These are phyloP conservation scores for Neoboletus subvelutipes DNA, from an alignment of 768 basidiomycete genomes.

Conservation along the genomic window DNA sequence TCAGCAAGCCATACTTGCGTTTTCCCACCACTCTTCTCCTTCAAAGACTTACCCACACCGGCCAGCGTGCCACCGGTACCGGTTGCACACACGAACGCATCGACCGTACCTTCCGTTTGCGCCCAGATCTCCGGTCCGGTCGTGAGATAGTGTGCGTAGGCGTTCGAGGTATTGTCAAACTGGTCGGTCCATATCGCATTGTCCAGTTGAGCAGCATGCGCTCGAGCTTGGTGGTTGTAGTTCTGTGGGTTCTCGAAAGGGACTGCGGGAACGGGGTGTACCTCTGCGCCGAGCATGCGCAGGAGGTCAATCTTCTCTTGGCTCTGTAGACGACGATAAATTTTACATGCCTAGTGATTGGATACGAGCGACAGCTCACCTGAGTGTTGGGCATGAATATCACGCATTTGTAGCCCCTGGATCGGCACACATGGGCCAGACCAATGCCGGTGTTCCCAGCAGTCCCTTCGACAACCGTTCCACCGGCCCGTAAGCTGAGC, in stretches of 20 bases:
- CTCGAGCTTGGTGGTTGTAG: slow-evolving; percentile 97
- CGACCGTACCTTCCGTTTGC: slow-evolving; percentile 74
- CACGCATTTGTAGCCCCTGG: slow-evolving; percentile 93
- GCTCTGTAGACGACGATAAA: slow-evolving; percentile 50
- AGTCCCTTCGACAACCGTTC: slow-evolving; percentile 96
- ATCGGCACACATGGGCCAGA: slow-evolving; percentile 90
- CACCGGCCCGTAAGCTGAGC: slow-evolving; percentile 79
- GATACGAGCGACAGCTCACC: slow-evolving; percentile 38
- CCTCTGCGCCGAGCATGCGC: slow-evolving; percentile 96
- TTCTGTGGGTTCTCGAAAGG: slow-evolving; percentile 93
- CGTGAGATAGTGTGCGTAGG: slow-evolving; percentile 79
- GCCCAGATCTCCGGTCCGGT: slow-evolving; percentile 98
- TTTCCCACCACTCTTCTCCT: slow-evolving; percentile 75
- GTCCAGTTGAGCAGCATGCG: slow-evolving; percentile 67
- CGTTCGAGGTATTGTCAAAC: slow-evolving; percentile 95
- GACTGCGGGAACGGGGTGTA: slow-evolving; percentile 94
- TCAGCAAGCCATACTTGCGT: slow-evolving; percentile 94
- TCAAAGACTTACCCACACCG: slow-evolving; percentile 80
- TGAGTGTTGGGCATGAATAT: slow-evolving; percentile 99
- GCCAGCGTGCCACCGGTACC: slow-evolving; percentile 97
- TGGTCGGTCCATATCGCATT: slow-evolving; percentile 98
- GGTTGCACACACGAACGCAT: slow-evolving; percentile 93
- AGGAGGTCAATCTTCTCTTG: slow-evolving; percentile 99
- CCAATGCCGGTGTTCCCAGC: slow-evolving; percentile 99
- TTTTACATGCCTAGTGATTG: background rate